Percentiles rank a stretch among this genome's conserved stretches.
phyloP scores from a whole-genome alignment of 2,329 filamentous ascomycete species.

The Periglandula ipomoeae region DNA sequence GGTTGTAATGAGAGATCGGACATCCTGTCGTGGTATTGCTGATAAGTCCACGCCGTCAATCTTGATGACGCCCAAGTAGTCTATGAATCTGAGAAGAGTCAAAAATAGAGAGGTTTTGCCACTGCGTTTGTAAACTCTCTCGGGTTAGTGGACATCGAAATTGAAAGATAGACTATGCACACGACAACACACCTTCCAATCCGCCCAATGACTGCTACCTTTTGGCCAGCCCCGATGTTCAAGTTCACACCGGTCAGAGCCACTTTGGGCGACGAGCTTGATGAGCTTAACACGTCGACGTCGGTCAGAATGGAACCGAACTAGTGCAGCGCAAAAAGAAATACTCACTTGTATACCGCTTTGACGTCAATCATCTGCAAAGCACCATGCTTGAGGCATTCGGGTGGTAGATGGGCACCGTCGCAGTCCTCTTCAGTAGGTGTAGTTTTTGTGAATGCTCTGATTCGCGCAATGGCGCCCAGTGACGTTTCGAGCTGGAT shows the following conservation, averaged over 20 bases:
- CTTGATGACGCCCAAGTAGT: no score
- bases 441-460: background rate
- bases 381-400: background rate
- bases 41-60: no score
- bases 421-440: background rate
- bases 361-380: background rate
- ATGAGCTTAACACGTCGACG: background rate
- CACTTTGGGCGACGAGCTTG: background rate
- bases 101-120: no score
- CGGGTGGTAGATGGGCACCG: background rate
- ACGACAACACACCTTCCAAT: slow-evolving; percentile 11
- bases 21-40: no score
- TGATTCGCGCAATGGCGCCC: background rate
- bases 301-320: background rate
- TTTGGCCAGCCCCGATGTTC: slow-evolving; percentile 12
- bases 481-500: background rate
- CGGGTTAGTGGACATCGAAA: no score
- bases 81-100: no score
- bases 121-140: no score
- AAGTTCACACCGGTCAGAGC: slow-evolving; percentile 9
- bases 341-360: background rate
- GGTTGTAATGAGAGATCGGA: no score
- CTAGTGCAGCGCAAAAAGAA: background rate
- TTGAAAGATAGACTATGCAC: no score
- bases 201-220: slow-evolving; percentile 14